These are phyloP conservation scores for Phytophthora macrochlamydospora DNA, from an alignment of 352 stramenopile genomes.

Conservation along the genomic window DNA sequence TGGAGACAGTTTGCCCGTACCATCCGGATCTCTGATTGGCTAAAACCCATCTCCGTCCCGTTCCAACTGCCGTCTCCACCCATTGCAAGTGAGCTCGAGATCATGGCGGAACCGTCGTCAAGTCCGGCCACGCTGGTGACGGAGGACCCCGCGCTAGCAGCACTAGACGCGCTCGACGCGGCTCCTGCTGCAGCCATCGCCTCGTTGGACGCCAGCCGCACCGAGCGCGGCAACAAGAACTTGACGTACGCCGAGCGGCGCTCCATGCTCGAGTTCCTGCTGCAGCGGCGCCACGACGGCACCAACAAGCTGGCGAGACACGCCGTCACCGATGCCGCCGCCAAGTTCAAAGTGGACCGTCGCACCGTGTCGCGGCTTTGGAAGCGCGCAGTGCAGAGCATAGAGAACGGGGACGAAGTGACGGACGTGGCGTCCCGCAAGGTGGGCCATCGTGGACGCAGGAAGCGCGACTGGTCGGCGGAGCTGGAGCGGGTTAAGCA, in stretches of 20 bases:
- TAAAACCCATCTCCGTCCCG: too few relatives aligned
- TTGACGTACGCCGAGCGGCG: conserved; percentile 50
- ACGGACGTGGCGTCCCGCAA: conserved; percentile 51
- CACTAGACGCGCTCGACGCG: background rate
- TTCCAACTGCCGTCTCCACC: too few relatives aligned
- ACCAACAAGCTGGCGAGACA: conserved; percentile 44
- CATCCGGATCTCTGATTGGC: background rate
- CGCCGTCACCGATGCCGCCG: conserved; percentile 45
- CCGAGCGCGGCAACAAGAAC: conserved; percentile 46
- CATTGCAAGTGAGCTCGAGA: background rate
- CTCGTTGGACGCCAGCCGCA: conserved; percentile 24
- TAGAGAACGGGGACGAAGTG: conserved; percentile 45
- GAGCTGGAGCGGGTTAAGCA: conserved; percentile 49
- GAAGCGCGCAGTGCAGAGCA: conserved; percentile 44
- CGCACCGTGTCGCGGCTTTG: conserved; percentile 50
- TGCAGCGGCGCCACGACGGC: conserved; percentile 37
- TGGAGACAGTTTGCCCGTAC: background rate
- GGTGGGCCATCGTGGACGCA: conserved; percentile 39
- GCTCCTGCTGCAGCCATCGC: background rate
- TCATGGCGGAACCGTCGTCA: background rate
- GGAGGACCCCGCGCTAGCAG: background rate
- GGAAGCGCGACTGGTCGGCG: conserved; percentile 50
- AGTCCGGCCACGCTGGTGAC: background rate
- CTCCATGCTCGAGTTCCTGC: conserved; percentile 50
- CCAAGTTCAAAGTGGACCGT: conserved; percentile 41